Base-by-base conservation (phyloP, 768 basidiomycete species). In the Piloderma croceum region DNA sequence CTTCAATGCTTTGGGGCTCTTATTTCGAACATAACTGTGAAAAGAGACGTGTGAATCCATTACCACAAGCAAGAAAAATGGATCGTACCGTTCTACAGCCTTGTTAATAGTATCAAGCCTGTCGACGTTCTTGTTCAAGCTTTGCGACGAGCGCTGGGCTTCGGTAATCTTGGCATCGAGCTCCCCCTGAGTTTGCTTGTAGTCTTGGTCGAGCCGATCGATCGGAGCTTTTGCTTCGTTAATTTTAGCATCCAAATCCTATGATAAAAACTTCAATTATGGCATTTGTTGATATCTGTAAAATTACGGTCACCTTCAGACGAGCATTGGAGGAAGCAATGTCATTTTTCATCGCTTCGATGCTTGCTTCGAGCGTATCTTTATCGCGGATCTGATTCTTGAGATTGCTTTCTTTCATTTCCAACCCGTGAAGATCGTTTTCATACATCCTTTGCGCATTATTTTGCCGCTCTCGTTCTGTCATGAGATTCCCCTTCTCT, bases 21-120 rank as follows among this genome's bases (percentile, higher is more conserved):
- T 82, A 29, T 82, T 79, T 37, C 78, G 77, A 41, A 83, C 69
- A 57, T 92, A 91, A 45, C 91, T 94, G 36, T 24, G 32, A 17
- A 22, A 24, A 39, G 22, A 24, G 13, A 39, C 5, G 25, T 32
- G 20, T 38, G 13, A 12, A 37, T 31, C 27, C 10, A 29, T 4
- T 31, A 34, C 10, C 9, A 23, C 34, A 21, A 11, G 11, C 22
- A 12, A 13, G 7, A 36, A 29, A n/a, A 24, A 32, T 6, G 10
- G 11, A 21, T 48, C 69, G 37, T 53, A 85, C 86, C 76, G 68
- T 49, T 88, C 84, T 19, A 89, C 68, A 20, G 61, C 64, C 53
- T 77, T 79, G 57, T 77, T 83, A 39, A 73, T 70, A 29, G 66
- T 68, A 9, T 70, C 70, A 12, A 90, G 69, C 46, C 72, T 76